Base-by-base conservation (phyloP, 805 yeast genomes). In the Blastobotrys chiropterorum region DNA sequence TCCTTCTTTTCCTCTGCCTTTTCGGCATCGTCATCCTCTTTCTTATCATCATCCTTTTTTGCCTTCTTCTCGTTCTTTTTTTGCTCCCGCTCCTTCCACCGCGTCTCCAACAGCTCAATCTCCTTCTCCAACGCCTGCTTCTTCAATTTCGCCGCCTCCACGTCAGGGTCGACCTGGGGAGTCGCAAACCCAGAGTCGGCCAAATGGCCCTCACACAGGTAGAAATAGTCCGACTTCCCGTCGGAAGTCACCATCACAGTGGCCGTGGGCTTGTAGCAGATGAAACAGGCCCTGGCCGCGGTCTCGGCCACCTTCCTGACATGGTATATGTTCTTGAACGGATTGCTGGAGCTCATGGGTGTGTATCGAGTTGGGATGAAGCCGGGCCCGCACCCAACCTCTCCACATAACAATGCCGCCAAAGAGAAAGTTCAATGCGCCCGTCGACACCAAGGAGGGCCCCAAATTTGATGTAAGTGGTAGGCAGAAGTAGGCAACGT, bases 231-330 rank as follows among this genome's bases (percentile, higher is more conserved):
- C 2, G 66, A 58, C 16, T 62, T 67, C 44, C 74, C 74, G 52
- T 71, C 74, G 22, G 70, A 68, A 8, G 77, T 67, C 8, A 80
- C 69, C 48, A 81, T 64, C 20, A 81, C 85, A 0, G 71, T 66
- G 2, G 67, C 48, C 1, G 82, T 68, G 1, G 85, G 82, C 53
- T 76, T 76, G 62, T 72, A 79, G 68, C 85, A 81, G 13, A 80
- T 63, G 42, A 61, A 58, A 58, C 85, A 81, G 0, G 83, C 70
- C 56, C 71, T 71, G 39, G 74, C 57, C 51, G 73, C 72, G 13
- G 63, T 52, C 3, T 67, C 73, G 0, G 81, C 77, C 11, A 80
- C 84, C 31, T 62, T 62, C 45, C 81, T 69, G 38, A 69, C 62
- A 17, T 64, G 67, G 61, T 80, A 80, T 21, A 66, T 64, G 62